Percentiles rank a stretch among this genome's conserved stretches.
Conservation (phyloP, 495 filamentous ascomycete genomes). For the Umbilicaria muhlenbergii region DNA sequence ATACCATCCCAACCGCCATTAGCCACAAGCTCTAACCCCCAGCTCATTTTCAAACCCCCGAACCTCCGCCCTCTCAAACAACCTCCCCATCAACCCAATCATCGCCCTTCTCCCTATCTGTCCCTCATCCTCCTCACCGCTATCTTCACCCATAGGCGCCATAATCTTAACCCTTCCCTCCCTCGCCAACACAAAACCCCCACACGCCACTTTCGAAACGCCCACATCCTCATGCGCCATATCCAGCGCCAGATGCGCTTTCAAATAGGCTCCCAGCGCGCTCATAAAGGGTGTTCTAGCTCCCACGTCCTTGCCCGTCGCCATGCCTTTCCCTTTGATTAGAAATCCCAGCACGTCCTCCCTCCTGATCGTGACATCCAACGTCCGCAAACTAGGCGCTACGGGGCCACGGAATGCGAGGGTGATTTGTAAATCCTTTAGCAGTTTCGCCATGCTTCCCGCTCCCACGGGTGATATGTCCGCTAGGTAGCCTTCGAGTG, state of each 20-base stretch:
- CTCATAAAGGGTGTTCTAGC: slow-evolving; percentile 11
- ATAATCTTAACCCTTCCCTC: slow-evolving; percentile 23
- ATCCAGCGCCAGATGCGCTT: slow-evolving; percentile 17
- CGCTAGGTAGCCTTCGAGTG: slow-evolving; percentile 12
- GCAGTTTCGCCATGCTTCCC: background rate
- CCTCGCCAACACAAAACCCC: slow-evolving; percentile 22
- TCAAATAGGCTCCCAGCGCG: slow-evolving; percentile 15
- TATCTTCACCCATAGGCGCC: slow-evolving; percentile 2
- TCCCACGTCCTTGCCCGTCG: too few species aligned
- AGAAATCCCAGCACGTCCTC: slow-evolving; percentile 15
- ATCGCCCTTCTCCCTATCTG: too few species aligned
- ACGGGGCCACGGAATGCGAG: too few species aligned
- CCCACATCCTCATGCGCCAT: slow-evolving; percentile 12
- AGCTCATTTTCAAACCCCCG: too few species aligned
- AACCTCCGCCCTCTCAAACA: too few species aligned
- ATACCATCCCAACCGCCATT: too few species aligned
- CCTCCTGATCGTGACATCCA: slow-evolving; percentile 16
- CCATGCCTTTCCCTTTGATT: slow-evolving; percentile 2
- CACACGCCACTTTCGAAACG: slow-evolving; percentile 21
- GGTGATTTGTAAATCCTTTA: too few species aligned
- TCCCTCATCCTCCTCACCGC: slow-evolving; percentile 6
- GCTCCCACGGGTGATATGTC: background rate
- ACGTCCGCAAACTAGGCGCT: slow-evolving; percentile 15
- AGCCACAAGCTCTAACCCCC: too few species aligned
- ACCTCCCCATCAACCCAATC: too few species aligned